These are phyloP conservation scores for Ceratobasidium theobromae DNA, from an alignment of 1,284 basidiomycete species.

Conservation along the genomic window DNA sequence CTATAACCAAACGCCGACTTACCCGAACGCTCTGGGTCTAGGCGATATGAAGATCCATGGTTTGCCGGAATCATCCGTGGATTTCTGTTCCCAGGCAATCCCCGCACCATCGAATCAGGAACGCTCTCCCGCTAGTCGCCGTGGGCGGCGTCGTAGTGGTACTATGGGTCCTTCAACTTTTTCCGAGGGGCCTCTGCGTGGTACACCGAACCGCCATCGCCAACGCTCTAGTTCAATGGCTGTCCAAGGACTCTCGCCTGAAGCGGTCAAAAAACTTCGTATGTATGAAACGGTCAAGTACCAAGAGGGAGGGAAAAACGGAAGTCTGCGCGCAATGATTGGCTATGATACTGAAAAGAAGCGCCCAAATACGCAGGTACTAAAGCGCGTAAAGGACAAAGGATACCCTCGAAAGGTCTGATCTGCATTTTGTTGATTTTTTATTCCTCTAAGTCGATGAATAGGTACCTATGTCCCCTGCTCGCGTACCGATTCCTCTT, in stretches of 20 bases:
- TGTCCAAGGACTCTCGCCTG: constrained; percentile 12
- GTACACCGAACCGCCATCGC: background rate
- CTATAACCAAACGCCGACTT: background rate
- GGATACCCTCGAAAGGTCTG: no score
- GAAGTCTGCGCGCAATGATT: constrained; percentile 1
- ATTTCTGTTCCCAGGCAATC: background rate
- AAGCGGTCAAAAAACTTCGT: constrained; percentile 24
- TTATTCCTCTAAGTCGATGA: no score
- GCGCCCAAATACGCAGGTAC: background rate
- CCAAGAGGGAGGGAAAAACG: background rate
- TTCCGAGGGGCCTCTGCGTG: background rate
- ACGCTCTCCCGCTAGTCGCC: background rate
- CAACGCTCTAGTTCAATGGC: constrained; percentile 5
- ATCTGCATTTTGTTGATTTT: no score
- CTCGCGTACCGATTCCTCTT: background rate
- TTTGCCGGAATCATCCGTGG: background rate
- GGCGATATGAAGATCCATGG: background rate
- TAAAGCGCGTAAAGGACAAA: background rate
- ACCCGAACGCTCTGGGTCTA: background rate
- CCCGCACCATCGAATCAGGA: background rate
- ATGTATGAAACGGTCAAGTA: constrained; percentile 12
- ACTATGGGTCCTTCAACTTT: constrained; percentile 2
- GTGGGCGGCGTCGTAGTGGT: constrained; percentile 10
- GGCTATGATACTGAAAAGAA: background rate
- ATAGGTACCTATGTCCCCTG: background rate